phyloP scores from a whole-genome alignment of 805 yeast species.

The Naumovozyma castellii region DNA sequence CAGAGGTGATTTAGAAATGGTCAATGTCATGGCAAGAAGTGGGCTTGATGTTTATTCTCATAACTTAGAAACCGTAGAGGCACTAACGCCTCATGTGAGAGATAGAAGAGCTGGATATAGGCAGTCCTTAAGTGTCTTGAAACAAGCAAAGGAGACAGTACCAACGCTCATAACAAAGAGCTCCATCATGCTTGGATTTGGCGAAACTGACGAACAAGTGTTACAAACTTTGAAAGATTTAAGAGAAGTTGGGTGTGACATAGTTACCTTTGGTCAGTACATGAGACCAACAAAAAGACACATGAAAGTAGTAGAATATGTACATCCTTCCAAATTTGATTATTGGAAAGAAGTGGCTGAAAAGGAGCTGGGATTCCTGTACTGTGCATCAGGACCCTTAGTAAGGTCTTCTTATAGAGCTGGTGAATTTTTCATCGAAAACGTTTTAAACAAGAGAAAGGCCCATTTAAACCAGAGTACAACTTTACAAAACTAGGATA shows the following conservation, averaged over 20 bases:
- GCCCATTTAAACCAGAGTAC: neutral
- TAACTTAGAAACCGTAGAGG: slow-evolving; percentile 94
- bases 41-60: slow-evolving; percentile 97
- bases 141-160: slow-evolving; percentile 68
- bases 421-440: slow-evolving; percentile 95
- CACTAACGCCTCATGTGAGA: slow-evolving; percentile 84
- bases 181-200: slow-evolving; percentile 91
- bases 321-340: slow-evolving; percentile 89
- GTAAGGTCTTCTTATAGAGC: slow-evolving; percentile 97
- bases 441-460: slow-evolving; percentile 69
- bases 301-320: slow-evolving; percentile 94
- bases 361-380: slow-evolving; percentile 79
- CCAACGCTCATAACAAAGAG: slow-evolving; percentile 82
- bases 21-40: slow-evolving; percentile 65
- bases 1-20: slow-evolving; percentile 80
- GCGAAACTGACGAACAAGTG: slow-evolving; percentile 89
- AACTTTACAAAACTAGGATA: no score
- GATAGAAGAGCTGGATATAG: slow-evolving; percentile 94
- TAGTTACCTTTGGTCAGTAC: slow-evolving; percentile 96
- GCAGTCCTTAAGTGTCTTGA: slow-evolving; percentile 71
- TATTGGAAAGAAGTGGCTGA: slow-evolving; percentile 78
- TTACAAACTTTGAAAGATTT: slow-evolving; percentile 66
- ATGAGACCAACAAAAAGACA: slow-evolving; percentile 99
- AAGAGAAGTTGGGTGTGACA: slow-evolving; percentile 72
- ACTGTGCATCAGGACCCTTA: slow-evolving; percentile 95